Conservation (phyloP, 2,329 filamentous ascomycete species). For the Colletotrichum sp. region DNA sequence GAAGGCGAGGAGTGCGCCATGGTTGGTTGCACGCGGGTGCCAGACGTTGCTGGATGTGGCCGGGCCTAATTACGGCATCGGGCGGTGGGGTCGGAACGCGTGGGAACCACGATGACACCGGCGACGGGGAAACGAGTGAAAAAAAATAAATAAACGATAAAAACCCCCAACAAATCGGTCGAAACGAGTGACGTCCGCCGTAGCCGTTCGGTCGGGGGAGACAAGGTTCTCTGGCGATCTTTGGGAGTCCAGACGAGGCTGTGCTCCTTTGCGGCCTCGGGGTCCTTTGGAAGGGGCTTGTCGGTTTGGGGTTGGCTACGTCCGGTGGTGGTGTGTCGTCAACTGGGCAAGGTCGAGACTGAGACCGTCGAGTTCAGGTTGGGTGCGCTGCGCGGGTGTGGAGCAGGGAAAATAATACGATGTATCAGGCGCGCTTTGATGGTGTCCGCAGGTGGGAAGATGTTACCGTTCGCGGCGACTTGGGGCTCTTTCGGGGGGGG, state of each 20-base stretch:
- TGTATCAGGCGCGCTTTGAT: constrained; percentile 21
- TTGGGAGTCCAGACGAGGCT: constrained; percentile 16
- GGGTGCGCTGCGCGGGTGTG: constrained; percentile 9
- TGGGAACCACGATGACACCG: constrained; percentile 6
- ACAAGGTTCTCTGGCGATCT: constrained; percentile 6
- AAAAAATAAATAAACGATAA: background rate
- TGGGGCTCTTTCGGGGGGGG: constrained; percentile 4
- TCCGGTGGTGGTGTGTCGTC: background rate
- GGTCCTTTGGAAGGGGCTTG: background rate
- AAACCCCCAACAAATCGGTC: background rate
- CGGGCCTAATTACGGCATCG: constrained; percentile 15
- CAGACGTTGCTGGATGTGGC: constrained; percentile 1
- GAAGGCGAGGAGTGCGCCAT: constrained; percentile 52
- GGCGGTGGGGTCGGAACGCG: constrained; percentile 11
- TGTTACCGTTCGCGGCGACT: constrained; percentile 15
- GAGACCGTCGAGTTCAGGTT: background rate
- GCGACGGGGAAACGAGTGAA: background rate
- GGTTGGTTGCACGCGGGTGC: constrained; percentile 13
- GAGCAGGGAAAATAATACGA: constrained; percentile 17
- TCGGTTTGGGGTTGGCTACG: background rate
- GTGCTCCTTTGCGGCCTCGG: background rate
- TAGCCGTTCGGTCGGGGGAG: background rate
- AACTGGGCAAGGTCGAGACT: background rate
- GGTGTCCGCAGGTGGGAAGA: constrained; percentile 7
- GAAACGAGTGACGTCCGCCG: constrained; percentile 4